Evolutionary conservation across 805 yeast species (phyloP).

Genomic region (Cyberlindnera maclurae): DNA sequence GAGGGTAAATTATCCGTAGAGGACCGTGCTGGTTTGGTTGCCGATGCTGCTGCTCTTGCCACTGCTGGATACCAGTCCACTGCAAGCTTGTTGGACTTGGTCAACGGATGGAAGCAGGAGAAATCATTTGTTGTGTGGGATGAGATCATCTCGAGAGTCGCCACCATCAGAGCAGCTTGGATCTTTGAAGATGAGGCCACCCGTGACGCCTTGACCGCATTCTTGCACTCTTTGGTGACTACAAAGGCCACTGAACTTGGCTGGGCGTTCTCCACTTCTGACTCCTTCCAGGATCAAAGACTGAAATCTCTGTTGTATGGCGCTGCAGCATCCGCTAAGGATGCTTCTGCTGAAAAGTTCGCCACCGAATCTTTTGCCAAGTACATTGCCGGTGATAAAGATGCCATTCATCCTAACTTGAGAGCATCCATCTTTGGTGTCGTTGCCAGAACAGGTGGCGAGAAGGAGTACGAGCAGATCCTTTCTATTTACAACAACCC

Average conservation of each 20-base stretch:
- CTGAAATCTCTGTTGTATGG: constrained; percentile 59
- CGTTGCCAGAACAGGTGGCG: constrained; percentile 62
- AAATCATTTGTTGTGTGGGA: constrained; percentile 63
- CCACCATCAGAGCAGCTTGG: constrained; percentile 45
- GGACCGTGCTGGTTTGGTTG: constrained; percentile 73
- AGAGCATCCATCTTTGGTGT: constrained; percentile 57
- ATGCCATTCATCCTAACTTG: constrained; percentile 69
- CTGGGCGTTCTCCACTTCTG: constrained; percentile 51
- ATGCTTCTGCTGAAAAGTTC: constrained; percentile 38
- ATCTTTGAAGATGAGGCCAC: constrained; percentile 43
- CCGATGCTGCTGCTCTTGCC: constrained; percentile 71
- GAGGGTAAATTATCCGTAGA: constrained; percentile 57
- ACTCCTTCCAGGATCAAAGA: constrained; percentile 55
- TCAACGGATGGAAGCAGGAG: constrained; percentile 55
- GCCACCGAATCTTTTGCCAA: constrained; percentile 44
- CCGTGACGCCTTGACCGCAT: constrained; percentile 41
- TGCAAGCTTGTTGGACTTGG: constrained; percentile 49
- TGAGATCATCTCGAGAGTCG: constrained; percentile 44
- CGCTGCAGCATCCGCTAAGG: constrained; percentile 49
- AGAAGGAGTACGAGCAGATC: constrained; percentile 54
- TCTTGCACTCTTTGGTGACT: constrained; percentile 48
- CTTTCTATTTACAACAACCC: constrained; percentile 56
- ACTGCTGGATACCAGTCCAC: constrained; percentile 64
- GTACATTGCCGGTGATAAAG: constrained; percentile 54
- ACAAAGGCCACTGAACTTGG: constrained; percentile 53